Base-by-base conservation (phyloP, 176 grass and related monocot species). In the Triticum urartu region DNA sequence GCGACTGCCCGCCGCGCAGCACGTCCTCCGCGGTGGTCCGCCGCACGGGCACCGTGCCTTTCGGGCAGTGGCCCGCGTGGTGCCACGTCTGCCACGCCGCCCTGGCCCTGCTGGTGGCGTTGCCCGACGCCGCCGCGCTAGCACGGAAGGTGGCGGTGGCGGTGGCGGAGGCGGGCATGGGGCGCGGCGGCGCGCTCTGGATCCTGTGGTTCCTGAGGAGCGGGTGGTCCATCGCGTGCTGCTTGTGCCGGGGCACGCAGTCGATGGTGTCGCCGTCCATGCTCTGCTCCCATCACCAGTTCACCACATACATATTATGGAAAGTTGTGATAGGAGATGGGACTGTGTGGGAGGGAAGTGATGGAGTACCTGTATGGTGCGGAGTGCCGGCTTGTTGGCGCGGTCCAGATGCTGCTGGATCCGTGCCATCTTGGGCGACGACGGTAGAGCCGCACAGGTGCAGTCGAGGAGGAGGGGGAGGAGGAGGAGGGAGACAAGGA, bases 71-170 rank as follows among this genome's bases (percentile, higher is more conserved):
- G 0, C 93, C 93, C 0, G 80, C 91, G 58, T 95, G 93, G 74
- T 98, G 93, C 95, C 95, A 98, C 11, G 91, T 70, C 80, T 98
- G 95, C 93, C 93, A 98, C 8, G 93, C 88, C 54, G 73, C 76
- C 15, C 48, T 50, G 18, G 62, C 15, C 6, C 38, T 70, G 24
- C 3, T 50, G 22, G 25, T 75, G 24, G 72, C 30, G 72, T 75
- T 75, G 13, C 1, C 26, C 32, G 68, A 4, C 33, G 56, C 1
- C 56, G 32, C 39, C 3, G 0, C 10, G n/a, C 4, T 1, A 48
- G n/a, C 22, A 4, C n/a, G 0, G 24, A 25, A 32, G 17, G 26
- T 14, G 71, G 6, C 2, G 5, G 26, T 12, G 69, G 11, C 1
- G 8, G 50, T 1, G 56, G 56, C 50, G 18, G 56, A 21, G 0